Percentiles rank a stretch among this genome's conserved stretches.
Evolutionary conservation across 768 basidiomycete species (phyloP).

Genomic region (Pulveroboletus sp.): DNA sequence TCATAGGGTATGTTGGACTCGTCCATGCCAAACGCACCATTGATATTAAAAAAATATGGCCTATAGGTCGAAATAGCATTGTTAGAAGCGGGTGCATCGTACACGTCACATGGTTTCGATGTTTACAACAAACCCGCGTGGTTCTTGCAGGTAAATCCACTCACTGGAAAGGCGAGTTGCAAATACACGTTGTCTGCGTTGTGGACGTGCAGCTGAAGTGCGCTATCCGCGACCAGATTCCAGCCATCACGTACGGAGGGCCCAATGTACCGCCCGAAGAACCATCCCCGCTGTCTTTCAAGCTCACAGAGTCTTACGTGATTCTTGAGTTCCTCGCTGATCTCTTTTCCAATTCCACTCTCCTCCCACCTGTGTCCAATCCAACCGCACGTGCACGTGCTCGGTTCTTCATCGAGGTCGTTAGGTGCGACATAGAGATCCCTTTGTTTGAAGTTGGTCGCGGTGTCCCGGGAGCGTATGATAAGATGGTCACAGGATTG

Average conservation of each 20-base stretch:
- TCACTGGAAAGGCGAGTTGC: constrained; percentile 48
- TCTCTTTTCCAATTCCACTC: constrained; percentile 19
- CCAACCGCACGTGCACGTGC: no score
- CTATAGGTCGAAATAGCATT: constrained; percentile 60
- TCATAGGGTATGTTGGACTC: not conserved
- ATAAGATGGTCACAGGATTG: no score
- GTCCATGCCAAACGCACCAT: constrained; percentile 17
- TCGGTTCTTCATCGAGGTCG: no score
- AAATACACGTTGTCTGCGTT: not conserved
- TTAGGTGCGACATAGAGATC: no score
- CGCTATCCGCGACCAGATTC: constrained; percentile 36
- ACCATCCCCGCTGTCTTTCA: constrained; percentile 55
- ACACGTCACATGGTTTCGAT: constrained; percentile 52
- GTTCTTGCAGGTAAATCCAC: constrained; percentile 62
- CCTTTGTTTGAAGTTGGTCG: no score
- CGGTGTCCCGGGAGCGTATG: no score
- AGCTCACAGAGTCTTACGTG: constrained; percentile 60
- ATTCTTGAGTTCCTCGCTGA: constrained; percentile 66
- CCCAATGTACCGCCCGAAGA: constrained; percentile 47
- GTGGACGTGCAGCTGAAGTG: not conserved
- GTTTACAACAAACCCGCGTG: constrained; percentile 55
- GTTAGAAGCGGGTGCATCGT: constrained; percentile 46
- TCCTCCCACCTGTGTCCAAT: no score
- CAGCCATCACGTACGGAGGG: constrained; percentile 58
- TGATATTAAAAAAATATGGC: not conserved